Evolutionary conservation across 2,329 filamentous ascomycete genomes (phyloP), one percentile per base, ranked within the genome.

Genomic region (Davidsoniella virescens): DNA sequence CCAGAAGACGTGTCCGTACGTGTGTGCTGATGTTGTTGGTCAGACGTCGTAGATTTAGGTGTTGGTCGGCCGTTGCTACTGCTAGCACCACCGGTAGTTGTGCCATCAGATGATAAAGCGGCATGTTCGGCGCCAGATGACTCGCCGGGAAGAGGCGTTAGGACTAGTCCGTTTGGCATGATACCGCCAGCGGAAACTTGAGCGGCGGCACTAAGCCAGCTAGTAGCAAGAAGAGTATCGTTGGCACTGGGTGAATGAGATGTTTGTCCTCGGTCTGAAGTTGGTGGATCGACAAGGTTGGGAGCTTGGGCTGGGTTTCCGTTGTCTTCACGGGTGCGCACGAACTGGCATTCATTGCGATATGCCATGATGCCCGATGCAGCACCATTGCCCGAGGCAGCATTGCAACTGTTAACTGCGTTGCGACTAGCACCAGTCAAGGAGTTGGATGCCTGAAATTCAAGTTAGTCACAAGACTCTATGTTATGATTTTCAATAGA

Each of bases 271-370:
- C n/a, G 20, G 17, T 49, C 47, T 37, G 51, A 44, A 10, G 42
- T 16, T 12, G 49, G 38, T 3, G 38, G 59, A 38, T 68, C 63
- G 18, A 63, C 59, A n/a, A 71, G 58, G 8, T 70, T 66, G 0
- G 66, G 65, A 0, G 58, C 63, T 10, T 57, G 61, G 4, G 63
- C 60, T 5, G 64, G 59, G 48, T 71, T 68, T 23, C 64, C 65
- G 44, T 67, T 64, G 37, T 70, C 66, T 5, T 61, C 67, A 4
- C 56, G 45, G 3, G 56, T 57, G 54, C 68, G 69, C 59, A 69
- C 56, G 53, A 66, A 71, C 45, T 67, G 59, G 54, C 67, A 70
- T 44, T 70, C 65, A 54, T 70, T 66, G 18, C 63, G 64, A 55
- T 69, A 72, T 0, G 65, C 58, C 46, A 71, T 52, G 42, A 72